These are phyloP conservation scores for Suhomyces canberraensis DNA, from an alignment of 805 yeast genomes.

Conservation along the genomic window DNA sequence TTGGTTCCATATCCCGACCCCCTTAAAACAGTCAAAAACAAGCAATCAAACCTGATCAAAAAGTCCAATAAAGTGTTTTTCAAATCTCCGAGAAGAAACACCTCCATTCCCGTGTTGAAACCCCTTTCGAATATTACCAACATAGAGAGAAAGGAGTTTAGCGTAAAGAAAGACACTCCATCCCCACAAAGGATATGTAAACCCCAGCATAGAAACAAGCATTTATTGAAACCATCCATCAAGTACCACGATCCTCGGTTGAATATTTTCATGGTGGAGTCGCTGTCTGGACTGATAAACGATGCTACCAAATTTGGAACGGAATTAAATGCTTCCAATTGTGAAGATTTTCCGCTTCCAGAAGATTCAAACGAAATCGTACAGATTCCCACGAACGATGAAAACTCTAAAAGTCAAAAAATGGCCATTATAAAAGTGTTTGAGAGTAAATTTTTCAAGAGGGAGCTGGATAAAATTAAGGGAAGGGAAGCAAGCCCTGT, in stretches of 20 bases:
- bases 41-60: conserved; percentile 13
- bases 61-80: conserved; percentile 20
- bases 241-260: conserved; percentile 16
- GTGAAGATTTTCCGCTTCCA: conserved; percentile 62
- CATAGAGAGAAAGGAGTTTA: conserved; percentile 7
- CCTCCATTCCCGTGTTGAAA: conserved; percentile 26
- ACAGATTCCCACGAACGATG: conserved; percentile 50
- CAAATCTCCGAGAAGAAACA: conserved; percentile 15
- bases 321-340: conserved; percentile 59
- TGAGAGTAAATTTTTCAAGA: conserved; percentile 9
- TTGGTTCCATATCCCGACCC: conserved; percentile 23
- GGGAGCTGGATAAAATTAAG: background rate
- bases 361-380: conserved; percentile 55
- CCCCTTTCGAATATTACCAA: conserved; percentile 21
- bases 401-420: conserved; percentile 21
- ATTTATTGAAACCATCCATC: conserved; percentile 32
- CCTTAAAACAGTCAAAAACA: conserved; percentile 15
- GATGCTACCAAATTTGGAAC: conserved; percentile 72
- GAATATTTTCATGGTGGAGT: conserved; percentile 52
- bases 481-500: background rate
- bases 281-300: conserved; percentile 55
- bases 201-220: conserved; percentile 32
- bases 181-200: conserved; percentile 45
- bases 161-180: conserved; percentile 9
- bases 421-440: conserved; percentile 42